Evolutionary conservation across 345 rosid genomes (phyloP).

Genomic region (rapeseed (Brassica napus)): Da-Ae NC_063435.1:14285001-14285500

Average conservation of each 20-base stretch:
- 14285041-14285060: neutral
- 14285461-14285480: neutral
- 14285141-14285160: constrained; percentile 30
- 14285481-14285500: constrained; percentile 15
- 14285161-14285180: constrained; percentile 16
- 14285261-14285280: neutral
- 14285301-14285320: neutral
- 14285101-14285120: neutral
- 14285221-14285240: constrained; percentile 12
- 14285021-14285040: neutral
- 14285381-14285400: constrained; percentile 31
- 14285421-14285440: constrained; percentile 22
- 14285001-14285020: constrained; percentile 4
- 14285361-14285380: neutral
- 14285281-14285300: constrained; percentile 25
- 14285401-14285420: neutral
- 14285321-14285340: constrained; percentile 21
- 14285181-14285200: constrained; percentile 18
- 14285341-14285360: neutral
- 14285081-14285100: neutral
- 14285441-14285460: constrained; percentile 29
- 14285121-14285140: neutral
- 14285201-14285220: neutral
- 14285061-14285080: neutral
- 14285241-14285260: constrained; percentile 20